These are phyloP conservation scores for Boletus huronensis DNA, from an alignment of 768 basidiomycete species.

Conservation along the genomic window DNA sequence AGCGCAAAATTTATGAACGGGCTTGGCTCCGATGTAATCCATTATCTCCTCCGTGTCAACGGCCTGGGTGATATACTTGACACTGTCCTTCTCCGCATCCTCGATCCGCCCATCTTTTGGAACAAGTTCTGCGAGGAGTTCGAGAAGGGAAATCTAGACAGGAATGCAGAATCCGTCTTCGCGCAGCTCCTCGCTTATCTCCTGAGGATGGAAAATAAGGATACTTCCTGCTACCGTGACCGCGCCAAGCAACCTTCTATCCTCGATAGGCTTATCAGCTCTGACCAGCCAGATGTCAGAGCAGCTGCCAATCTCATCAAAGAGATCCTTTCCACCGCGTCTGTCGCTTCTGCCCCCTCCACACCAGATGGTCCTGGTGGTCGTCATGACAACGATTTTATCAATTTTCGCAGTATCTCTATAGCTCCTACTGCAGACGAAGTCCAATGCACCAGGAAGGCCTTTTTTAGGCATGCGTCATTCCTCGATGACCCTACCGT, in stretches of 20 bases:
- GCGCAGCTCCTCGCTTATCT: constrained; percentile 51
- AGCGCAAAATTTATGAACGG: constrained; percentile 42
- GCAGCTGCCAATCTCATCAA: constrained; percentile 39
- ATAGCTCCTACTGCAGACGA: constrained; percentile 65
- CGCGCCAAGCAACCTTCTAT: constrained; percentile 34
- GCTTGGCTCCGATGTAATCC: constrained; percentile 34
- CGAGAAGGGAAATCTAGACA: constrained; percentile 30
- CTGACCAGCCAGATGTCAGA: constrained; percentile 22
- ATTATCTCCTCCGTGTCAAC: constrained; percentile 39
- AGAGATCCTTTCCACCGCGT: constrained; percentile 33
- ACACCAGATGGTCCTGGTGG: constrained; percentile 47
- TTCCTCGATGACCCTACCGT: constrained; percentile 43
- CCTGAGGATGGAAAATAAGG: constrained; percentile 36
- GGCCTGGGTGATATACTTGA: constrained; percentile 37
- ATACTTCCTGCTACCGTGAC: constrained; percentile 36
- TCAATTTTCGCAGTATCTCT: constrained; percentile 56
- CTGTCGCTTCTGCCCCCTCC: constrained; percentile 16
- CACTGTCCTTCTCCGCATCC: constrained; percentile 38
- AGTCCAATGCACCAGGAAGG: constrained; percentile 38
- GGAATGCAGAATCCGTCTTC: constrained; percentile 37
- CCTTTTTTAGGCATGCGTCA: constrained; percentile 48
- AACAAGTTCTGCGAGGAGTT: constrained; percentile 35
- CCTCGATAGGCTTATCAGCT: constrained; percentile 25
- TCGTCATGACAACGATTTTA: constrained; percentile 67
- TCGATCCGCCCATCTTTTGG: constrained; percentile 55